These are phyloP conservation scores for Fragaria iinumae DNA, from an alignment of 306 rosid genomes.

Conservation along the genomic window DNA sequence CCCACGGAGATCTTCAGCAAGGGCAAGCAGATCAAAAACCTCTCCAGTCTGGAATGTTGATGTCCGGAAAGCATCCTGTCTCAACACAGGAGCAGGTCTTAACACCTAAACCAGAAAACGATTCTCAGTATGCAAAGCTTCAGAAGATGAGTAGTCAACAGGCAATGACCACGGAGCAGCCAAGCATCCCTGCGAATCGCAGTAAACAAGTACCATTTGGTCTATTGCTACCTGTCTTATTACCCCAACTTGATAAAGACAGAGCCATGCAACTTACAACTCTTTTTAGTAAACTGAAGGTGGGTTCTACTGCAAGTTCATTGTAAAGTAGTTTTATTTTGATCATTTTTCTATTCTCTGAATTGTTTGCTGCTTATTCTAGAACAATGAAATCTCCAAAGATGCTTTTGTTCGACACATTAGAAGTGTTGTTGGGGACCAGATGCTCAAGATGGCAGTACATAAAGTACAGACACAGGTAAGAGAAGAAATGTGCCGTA, in stretches of 20 bases:
- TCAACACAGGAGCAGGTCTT: slow-evolving; percentile 45
- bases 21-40: slow-evolving; percentile 43
- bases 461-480: slow-evolving; percentile 69
- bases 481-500: slow-evolving; percentile 19
- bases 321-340: slow-evolving; percentile 13
- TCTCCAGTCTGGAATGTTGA: slow-evolving; percentile 42
- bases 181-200: slow-evolving; percentile 52
- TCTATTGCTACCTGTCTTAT: slow-evolving; percentile 63
- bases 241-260: slow-evolving; percentile 83
- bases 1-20: slow-evolving; percentile 54
- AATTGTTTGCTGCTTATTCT: slow-evolving; percentile 28
- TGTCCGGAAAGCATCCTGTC: slow-evolving; percentile 47
- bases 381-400: slow-evolving; percentile 83
- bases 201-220: slow-evolving; percentile 82
- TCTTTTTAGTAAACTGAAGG: slow-evolving; percentile 73
- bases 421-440: slow-evolving; percentile 82
- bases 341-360: slow-evolving; percentile 28
- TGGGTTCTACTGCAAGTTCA: slow-evolving; percentile 28
- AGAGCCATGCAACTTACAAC: slow-evolving; percentile 78
- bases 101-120: slow-evolving; percentile 44
- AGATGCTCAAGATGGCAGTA: slow-evolving; percentile 81
- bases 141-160: slow-evolving; percentile 96
- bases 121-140: slow-evolving; percentile 76
- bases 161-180: slow-evolving; percentile 58
- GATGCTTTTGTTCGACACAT: slow-evolving; percentile 75